Evolutionary conservation across 163 green algal genomes (phyloP), one percentile per base, ranked within the genome.

Genomic region (Scenedesmus sp.): DNA sequence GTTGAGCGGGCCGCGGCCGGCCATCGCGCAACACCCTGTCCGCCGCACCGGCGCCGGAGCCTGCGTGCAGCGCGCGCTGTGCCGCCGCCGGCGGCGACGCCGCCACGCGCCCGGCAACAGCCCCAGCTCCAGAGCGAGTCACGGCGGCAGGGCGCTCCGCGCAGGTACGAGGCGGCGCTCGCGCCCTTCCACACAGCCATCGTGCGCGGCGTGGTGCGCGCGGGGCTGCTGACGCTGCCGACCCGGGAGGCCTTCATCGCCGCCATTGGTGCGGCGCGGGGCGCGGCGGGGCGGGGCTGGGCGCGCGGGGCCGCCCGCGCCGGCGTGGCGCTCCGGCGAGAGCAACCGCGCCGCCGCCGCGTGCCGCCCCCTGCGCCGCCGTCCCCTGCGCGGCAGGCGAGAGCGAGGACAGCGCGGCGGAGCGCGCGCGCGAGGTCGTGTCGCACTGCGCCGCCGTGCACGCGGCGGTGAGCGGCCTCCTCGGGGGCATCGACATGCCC

Each of bases 151-250:
- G n/a, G n/a, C n/a, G n/a, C n/a, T n/a, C n/a, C n/a, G n/a, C n/a
- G n/a, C n/a, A n/a, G n/a, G n/a, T 83, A 83, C 63, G 75, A 83
- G 18, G 45, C 26, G 17, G 18, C 75, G 9, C 44, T 83, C 4
- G 75, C 75, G 18, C 75, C 75, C 17, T 77, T 71, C 28, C 75
- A 83, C 29, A 83, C 75, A 7, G 22, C 1, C 29, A 51, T 83
- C 22, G 56, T 60, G 65, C 65, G 54, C 36, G 63, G 75, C 18
- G 75, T 76, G 54, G 75, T 82, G 39, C 53, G 75, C 17, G 75
- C 75, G 4, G 75, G 75, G 22, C 56, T 83, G 56, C 28, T 77
- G 13, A 83, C 75, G 15, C 45, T 83, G 28, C 75, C 75, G 3
- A 72, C 28, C 29, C 50, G 56, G n/a, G 75, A 77, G 39, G 42